Evolutionary conservation across 257 asterid species (phyloP).

Genomic region (Handroanthus guayacan): DNA sequence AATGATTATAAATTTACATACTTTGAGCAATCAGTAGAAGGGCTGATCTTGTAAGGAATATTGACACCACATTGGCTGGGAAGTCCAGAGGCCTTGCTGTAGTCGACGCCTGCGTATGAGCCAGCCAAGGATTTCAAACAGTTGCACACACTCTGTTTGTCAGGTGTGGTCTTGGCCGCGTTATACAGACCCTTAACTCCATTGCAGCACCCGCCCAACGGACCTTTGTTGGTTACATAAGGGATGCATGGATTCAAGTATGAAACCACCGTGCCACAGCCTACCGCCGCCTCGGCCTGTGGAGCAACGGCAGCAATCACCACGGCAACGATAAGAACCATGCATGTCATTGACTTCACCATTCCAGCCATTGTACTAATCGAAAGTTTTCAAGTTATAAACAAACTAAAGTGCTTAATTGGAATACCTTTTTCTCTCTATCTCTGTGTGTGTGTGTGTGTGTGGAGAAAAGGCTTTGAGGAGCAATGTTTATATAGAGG

Average conservation of each 20-base stretch:
- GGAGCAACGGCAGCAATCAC: slow-evolving; percentile 3
- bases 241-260: slow-evolving; percentile 27
- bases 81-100: slow-evolving; percentile 35
- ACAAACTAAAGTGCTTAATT: neutral
- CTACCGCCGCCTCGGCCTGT: slow-evolving; percentile 13
- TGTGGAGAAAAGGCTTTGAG: neutral
- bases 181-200: slow-evolving; percentile 30
- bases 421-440: too few relatives aligned
- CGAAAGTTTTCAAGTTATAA: too few relatives aligned
- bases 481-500: slow-evolving; percentile 16
- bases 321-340: neutral
- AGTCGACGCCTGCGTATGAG: neutral
- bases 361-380: neutral
- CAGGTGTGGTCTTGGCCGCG: slow-evolving; percentile 35
- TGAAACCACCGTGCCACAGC: slow-evolving; percentile 28
- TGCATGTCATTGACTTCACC: slow-evolving; percentile 22
- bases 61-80: slow-evolving; percentile 44
- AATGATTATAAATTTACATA: neutral
- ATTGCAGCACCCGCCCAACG: slow-evolving; percentile 34
- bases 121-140: slow-evolving; percentile 38
- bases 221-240: slow-evolving; percentile 19
- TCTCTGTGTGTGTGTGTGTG: neutral
- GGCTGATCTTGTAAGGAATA: slow-evolving; percentile 49
- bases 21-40: slow-evolving; percentile 50
- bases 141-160: slow-evolving; percentile 35